Conservation (phyloP, 768 basidiomycete genomes). For the Amylocystis lapponica region DNA sequence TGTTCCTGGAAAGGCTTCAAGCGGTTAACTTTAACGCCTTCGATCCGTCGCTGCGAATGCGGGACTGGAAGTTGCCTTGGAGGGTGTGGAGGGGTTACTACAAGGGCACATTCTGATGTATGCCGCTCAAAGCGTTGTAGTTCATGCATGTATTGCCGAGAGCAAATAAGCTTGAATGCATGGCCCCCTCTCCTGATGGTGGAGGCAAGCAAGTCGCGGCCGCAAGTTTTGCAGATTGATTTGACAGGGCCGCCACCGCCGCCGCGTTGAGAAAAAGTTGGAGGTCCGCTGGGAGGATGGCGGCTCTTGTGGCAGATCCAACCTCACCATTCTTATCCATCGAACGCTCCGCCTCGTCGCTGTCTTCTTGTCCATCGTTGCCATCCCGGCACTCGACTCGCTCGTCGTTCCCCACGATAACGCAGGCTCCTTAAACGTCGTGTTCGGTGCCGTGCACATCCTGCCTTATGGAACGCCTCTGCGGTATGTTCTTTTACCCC, state of each 20-base stretch:
- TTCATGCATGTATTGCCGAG: not conserved
- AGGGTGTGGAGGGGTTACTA: constrained; percentile 55
- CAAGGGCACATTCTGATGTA: constrained; percentile 30
- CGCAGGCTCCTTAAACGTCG: too few species aligned
- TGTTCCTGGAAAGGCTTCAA: constrained; percentile 63
- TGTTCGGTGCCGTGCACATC: too few species aligned
- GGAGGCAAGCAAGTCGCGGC: too few species aligned
- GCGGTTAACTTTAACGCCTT: constrained; percentile 69
- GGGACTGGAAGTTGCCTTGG: constrained; percentile 78
- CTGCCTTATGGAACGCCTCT: constrained; percentile 68
- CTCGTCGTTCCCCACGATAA: too few species aligned
- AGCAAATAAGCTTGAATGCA: too few species aligned
- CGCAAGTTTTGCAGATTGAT: not conserved
- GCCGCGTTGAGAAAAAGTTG: constrained; percentile 3
- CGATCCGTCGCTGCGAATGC: constrained; percentile 50
- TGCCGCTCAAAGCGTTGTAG: too few species aligned
- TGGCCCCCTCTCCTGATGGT: too few species aligned
- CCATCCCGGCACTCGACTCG: not conserved
- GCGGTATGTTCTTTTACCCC: constrained; percentile 41
- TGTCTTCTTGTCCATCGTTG: constrained; percentile 2
- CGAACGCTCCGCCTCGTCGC: not conserved
- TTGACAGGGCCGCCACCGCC: not conserved
- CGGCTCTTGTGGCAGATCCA: constrained; percentile 2
- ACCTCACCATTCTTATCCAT: not conserved
- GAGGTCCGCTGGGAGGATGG: constrained; percentile 2